Evolutionary conservation across 305 asterid genomes (phyloP), one percentile per base, ranked within the genome.

Genomic region (Fraxinus dipetala): DNA sequence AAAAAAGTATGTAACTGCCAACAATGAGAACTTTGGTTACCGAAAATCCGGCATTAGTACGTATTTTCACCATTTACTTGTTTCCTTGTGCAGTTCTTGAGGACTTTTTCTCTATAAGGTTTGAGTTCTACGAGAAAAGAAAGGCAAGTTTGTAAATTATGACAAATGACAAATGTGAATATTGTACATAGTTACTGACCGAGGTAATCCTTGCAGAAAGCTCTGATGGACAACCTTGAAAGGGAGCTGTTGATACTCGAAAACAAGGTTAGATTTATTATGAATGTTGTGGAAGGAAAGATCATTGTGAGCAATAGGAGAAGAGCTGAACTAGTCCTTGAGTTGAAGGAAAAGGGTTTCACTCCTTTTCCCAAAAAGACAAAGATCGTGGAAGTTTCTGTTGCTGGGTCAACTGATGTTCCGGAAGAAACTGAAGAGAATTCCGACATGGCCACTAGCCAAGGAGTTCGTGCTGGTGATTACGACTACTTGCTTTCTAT

Each of bases 301-400:
- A 96, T 96, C 70, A 73, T 94, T 9, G 99, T 96, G 79, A 94
- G 92, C 91, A 96, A 93, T 90, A 89, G 97, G 85, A 96, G 84
- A 87, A 91, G 87, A 87, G 95, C 95, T 14, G 98, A 96, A 79
- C 83, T 94, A 85, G 91, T 91, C 78, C 69, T 89, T 26, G 98
- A 94, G 85, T 83, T 96, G 96, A 93, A 92, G 84, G 89, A 90
- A 67, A 96, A 91, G 85, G 98, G 97, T 77, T 96, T 94, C 78
- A 89, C 97, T 48, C 99, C 98, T 40, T 90, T 96, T 77, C 98
- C 98, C 0, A 93, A 91, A 76, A 91, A 92, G 84, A 90, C 85
- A 83, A 76, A 51, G 72, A 76, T 65, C 31, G 83, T 81, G 22
- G 98, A 90, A 78, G 89, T 94, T 61, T 87, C 86, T 40, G 85